A percentile compares a stretch with the other conserved stretches of the same genome.
These are phyloP conservation scores for Calonectria crousiana DNA, from an alignment of 2,329 filamentous ascomycete species.

Conservation along the genomic window DNA sequence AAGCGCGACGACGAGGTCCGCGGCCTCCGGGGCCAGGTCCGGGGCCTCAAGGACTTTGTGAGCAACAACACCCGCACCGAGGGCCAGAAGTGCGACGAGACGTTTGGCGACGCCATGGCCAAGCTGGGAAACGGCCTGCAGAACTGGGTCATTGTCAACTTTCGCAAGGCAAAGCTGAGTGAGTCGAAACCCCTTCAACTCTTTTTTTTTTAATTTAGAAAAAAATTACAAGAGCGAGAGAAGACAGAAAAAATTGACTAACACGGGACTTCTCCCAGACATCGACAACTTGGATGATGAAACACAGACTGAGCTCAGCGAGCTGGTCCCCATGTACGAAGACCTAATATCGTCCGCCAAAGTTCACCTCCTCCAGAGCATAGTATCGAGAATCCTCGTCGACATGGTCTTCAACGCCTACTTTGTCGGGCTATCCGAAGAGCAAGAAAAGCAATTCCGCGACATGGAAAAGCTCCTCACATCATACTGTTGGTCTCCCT, in stretches of 20 bases:
- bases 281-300: constrained; percentile 55
- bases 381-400: constrained; percentile 70
- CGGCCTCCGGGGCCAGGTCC: constrained; percentile 69
- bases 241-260: background rate
- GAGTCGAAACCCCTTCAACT: constrained; percentile 35
- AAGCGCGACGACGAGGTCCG: constrained; percentile 69
- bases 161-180: constrained; percentile 72
- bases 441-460: constrained; percentile 64
- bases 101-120: constrained; percentile 72
- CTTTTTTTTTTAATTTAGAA: too few species aligned
- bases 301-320: constrained; percentile 56
- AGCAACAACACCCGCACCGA: constrained; percentile 74
- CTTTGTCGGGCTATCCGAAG: constrained; percentile 70
- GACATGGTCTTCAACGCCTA: constrained; percentile 72
- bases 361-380: constrained; percentile 72
- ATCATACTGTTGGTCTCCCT: constrained; percentile 40
- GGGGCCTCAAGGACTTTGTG: constrained; percentile 79
- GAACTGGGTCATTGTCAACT: constrained; percentile 81
- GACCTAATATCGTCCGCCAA: constrained; percentile 66
- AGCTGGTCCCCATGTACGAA: constrained; percentile 70
- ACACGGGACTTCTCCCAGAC: constrained; percentile 50
- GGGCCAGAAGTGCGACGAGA: constrained; percentile 74
- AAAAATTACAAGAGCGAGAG: too few species aligned
- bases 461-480: constrained; percentile 56
- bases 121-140: constrained; percentile 75